These are phyloP conservation scores for Ophiostoma fasciatum DNA, from an alignment of 2,329 filamentous ascomycete species.

Conservation along the genomic window DNA sequence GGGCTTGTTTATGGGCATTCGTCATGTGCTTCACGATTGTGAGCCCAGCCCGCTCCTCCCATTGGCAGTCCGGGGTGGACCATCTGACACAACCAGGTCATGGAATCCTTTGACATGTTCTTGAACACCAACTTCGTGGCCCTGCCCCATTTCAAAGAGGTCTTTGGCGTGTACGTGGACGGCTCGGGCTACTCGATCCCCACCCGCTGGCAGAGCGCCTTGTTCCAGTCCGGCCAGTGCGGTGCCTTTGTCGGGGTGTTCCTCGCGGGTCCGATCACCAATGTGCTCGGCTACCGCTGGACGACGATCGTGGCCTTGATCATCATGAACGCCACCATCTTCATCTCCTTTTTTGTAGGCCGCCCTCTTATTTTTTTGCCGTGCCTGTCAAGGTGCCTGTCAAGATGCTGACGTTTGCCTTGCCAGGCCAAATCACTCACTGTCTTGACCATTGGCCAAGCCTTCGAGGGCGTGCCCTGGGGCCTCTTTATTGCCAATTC, in stretches of 20 bases:
- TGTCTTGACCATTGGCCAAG: slow-evolving; percentile 25
- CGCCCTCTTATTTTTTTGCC: slow-evolving; percentile 22
- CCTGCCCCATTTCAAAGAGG: slow-evolving; percentile 27
- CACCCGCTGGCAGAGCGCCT: slow-evolving; percentile 41
- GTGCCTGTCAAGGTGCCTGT: too few species aligned
- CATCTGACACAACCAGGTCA: slow-evolving; percentile 36
- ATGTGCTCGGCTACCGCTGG: slow-evolving; percentile 42
- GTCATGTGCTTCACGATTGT: slow-evolving; percentile 25
- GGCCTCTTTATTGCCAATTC: slow-evolving; percentile 51
- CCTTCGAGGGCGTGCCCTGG: slow-evolving; percentile 48
- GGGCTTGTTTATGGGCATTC: slow-evolving; percentile 24
- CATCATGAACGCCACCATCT: slow-evolving; percentile 42
- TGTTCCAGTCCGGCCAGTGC: slow-evolving; percentile 38
- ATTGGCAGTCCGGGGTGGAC: too few species aligned
- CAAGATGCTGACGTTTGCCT: too few species aligned
- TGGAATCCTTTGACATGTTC: slow-evolving; percentile 51
- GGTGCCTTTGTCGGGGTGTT: slow-evolving; percentile 46
- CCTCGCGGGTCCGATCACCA: slow-evolving; percentile 44
- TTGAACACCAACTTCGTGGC: slow-evolving; percentile 45
- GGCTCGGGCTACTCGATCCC: slow-evolving; percentile 24
- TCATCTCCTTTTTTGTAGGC: slow-evolving; percentile 32
- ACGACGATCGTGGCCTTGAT: slow-evolving; percentile 39
- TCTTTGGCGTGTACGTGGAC: slow-evolving; percentile 28
- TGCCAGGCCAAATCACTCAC: slow-evolving; percentile 31
- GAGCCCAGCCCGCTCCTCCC: too few species aligned